Conservation (phyloP, 306 rosid genomes). For the Datisca glomerata region DNA sequence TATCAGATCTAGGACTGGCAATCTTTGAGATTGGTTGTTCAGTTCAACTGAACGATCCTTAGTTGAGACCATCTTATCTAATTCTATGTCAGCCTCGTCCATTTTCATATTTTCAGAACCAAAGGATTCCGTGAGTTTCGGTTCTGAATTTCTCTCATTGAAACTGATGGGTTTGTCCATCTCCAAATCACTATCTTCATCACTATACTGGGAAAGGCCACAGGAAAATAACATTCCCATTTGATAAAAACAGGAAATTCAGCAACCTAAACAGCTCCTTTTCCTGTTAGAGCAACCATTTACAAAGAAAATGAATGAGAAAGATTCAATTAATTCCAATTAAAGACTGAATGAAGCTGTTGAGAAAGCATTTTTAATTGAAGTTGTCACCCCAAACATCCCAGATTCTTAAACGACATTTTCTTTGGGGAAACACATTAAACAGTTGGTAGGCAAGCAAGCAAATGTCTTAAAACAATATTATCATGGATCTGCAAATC, state of each 20-base stretch:
- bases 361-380: no score
- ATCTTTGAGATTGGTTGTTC: conserved; percentile 13
- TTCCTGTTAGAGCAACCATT: neutral
- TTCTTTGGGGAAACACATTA: no score
- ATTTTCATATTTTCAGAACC: neutral
- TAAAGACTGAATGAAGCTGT: no score
- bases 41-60: neutral
- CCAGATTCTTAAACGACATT: no score
- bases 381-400: no score
- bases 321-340: no score
- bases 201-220: neutral
- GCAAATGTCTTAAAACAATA: no score
- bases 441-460: no score
- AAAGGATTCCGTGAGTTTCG: neutral
- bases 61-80: neutral
- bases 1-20: conserved; percentile 40
- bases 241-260: neutral
- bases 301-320: neutral
- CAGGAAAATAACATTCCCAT: neutral
- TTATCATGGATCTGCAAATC: no score
- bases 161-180: neutral
- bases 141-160: neutral
- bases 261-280: neutral
- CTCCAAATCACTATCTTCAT: neutral
- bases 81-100: neutral